Percentiles rank a stretch among this genome's conserved stretches.
Conservation (phyloP, 2,329 filamentous ascomycete genomes). For the Aureobasidium lini region DNA sequence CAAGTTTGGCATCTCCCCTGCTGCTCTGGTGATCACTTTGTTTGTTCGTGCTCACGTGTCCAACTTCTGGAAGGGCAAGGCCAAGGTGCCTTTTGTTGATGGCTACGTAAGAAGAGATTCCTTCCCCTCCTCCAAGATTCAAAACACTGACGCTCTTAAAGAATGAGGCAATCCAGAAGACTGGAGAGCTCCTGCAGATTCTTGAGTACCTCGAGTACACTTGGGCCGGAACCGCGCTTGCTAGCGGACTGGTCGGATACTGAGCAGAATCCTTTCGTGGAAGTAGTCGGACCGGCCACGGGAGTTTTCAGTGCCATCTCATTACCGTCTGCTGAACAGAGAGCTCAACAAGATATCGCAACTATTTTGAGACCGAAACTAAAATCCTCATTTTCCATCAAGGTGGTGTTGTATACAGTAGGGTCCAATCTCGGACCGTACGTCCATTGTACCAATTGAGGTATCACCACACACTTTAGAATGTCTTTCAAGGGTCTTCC, state of each 20-base stretch:
- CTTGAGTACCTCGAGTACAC: conserved; percentile 29
- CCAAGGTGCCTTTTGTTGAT: conserved; percentile 18
- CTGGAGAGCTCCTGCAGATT: conserved; percentile 25
- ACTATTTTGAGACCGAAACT: background rate
- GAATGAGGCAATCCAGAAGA: conserved; percentile 29
- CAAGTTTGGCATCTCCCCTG: conserved; percentile 19
- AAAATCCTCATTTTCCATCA: background rate
- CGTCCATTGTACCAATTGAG: too few relatives aligned
- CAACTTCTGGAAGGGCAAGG: conserved; percentile 27
- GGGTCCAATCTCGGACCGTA: too few relatives aligned
- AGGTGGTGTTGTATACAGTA: background rate
- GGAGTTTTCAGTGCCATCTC: too few relatives aligned
- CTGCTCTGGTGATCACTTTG: conserved; percentile 22
- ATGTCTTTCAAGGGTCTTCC: too few relatives aligned
- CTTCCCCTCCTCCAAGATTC: conserved; percentile 11
- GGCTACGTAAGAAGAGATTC: background rate
- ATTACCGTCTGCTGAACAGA: background rate
- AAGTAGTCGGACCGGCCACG: background rate
- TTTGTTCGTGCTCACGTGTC: conserved; percentile 27
- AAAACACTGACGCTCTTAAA: conserved; percentile 19
- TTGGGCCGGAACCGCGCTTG: conserved; percentile 27
- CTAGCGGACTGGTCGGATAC: conserved; percentile 22
- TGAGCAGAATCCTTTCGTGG: background rate
- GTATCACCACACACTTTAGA: too few relatives aligned
- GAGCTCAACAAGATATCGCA: background rate